Base-by-base conservation (phyloP, 2,329 filamentous ascomycete genomes). In the Colletotrichum echinochloae region DNA sequence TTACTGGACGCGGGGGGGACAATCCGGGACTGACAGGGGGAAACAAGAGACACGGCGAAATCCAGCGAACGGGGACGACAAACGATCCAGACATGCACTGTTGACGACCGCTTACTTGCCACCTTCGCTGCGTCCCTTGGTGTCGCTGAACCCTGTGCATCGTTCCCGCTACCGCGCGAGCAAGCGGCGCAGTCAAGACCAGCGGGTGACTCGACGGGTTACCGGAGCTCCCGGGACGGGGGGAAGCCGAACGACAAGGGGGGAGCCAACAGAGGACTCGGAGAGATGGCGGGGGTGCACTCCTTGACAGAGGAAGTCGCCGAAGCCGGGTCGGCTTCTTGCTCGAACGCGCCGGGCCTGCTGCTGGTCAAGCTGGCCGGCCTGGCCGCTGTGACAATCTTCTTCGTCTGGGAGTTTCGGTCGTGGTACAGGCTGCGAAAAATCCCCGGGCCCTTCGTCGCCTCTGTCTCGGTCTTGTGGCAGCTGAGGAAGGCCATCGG, bases 351-450 rank as follows among this genome's bases (percentile, higher is more conserved):
- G 8, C 48, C 49, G n/a, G 35, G 48, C 26, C 30, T 62, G 2
- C 41, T 67, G 35, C 16, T 54, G 41, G 41, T 7, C 35, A 62
- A 62, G 16, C 37, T 66, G 12, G 3, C 52, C 23, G 63, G 23
- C 26, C 6, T 67, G n/a, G 16, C 23, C 14, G 33, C 52, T 5
- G 12, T 46, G 5, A 20, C 23, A 0, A 33, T 48, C 5, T 72
- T 66, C 23, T 33, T 73, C 33, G 62, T 57, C 8, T 65, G 61
- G 68, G 71, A 56, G 48, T 72, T 76, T 28, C 70, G 74, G 49
- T 75, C 76, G 23, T 79, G 77, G 76, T 73, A 74, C 39, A 74
- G 77, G 2, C 64, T 79, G 35, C 73, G 77, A 39, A 75, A 78
- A 39, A 73, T 79, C 35, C 77, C 77, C n/a, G 77, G 77, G 7